Evolutionary conservation across 805 yeast species (phyloP).

Genomic region (Hyphopichia homilentoma): DNA sequence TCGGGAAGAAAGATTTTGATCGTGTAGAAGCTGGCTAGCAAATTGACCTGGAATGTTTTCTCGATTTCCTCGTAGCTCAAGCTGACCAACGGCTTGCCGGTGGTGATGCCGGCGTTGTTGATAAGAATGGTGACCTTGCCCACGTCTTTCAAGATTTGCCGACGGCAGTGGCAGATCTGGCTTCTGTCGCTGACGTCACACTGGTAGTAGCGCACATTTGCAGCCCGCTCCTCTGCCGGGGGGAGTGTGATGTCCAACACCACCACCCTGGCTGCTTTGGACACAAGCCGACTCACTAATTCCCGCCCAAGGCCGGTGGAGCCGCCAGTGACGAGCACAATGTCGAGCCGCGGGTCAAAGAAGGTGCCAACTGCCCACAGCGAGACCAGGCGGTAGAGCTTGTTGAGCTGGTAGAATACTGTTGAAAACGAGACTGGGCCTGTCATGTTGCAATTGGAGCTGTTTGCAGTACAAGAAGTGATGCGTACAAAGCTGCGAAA

Average conservation of each 20-base stretch:
- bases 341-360: conserved; percentile 52
- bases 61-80: conserved; percentile 57
- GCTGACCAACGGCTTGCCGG: conserved; percentile 55
- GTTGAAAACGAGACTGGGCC: background rate
- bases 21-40: conserved; percentile 66
- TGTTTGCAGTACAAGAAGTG: too few species aligned
- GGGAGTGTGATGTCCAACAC: conserved; percentile 62
- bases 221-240: conserved; percentile 20
- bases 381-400: conserved; percentile 25
- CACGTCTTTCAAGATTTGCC: conserved; percentile 38
- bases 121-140: conserved; percentile 68
- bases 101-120: conserved; percentile 81
- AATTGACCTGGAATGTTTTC: conserved; percentile 60
- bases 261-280: conserved; percentile 48
- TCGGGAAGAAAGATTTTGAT: conserved; percentile 68
- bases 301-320: conserved; percentile 72
- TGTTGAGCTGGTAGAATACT: conserved; percentile 13
- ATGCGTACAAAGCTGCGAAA: too few species aligned
- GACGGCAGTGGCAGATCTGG: conserved; percentile 40
- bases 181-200: conserved; percentile 67
- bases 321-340: conserved; percentile 83
- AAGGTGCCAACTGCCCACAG: conserved; percentile 46
- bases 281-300: conserved; percentile 45
- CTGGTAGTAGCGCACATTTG: conserved; percentile 48
- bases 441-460: background rate